These are phyloP conservation scores for Parasitella parasitica DNA, from an alignment of 371 early-diverging fungal species.

Conservation along the genomic window DNA sequence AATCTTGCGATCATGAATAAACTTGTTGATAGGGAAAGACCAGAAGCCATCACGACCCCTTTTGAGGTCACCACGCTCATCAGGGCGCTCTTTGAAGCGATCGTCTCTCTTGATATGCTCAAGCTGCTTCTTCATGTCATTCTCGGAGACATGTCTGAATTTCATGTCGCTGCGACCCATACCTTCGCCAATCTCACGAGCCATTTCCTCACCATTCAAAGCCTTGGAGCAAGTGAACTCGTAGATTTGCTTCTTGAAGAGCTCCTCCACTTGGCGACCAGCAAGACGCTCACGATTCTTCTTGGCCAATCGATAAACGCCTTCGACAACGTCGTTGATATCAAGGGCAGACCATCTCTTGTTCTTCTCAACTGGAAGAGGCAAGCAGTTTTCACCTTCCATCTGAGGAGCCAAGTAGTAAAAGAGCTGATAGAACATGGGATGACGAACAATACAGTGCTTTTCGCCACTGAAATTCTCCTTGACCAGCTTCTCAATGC, in stretches of 20 bases:
- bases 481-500: constrained; percentile 36
- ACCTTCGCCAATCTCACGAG: constrained; percentile 28
- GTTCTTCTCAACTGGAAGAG: constrained; percentile 29
- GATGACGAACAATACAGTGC: constrained; percentile 25
- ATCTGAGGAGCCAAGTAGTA: constrained; percentile 38
- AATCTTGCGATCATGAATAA: constrained; percentile 29
- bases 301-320: constrained; percentile 20
- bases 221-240: constrained; percentile 25
- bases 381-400: constrained; percentile 23
- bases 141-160: constrained; percentile 10
- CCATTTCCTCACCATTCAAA: constrained; percentile 21
- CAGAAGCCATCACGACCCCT: constrained; percentile 20
- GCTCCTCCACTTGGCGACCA: background rate
- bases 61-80: constrained; percentile 3
- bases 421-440: constrained; percentile 30
- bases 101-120: constrained; percentile 26
- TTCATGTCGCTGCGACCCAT: constrained; percentile 20
- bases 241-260: constrained; percentile 19
- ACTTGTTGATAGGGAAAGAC: constrained; percentile 37
- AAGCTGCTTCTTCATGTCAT: constrained; percentile 28
- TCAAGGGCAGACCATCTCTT: constrained; percentile 33
- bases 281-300: constrained; percentile 5
- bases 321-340: constrained; percentile 36
- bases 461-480: constrained; percentile 20
- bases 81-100: constrained; percentile 29